phyloP scores from a whole-genome alignment of 805 yeast species.

The Cyberlindnera xylosilytica region DNA sequence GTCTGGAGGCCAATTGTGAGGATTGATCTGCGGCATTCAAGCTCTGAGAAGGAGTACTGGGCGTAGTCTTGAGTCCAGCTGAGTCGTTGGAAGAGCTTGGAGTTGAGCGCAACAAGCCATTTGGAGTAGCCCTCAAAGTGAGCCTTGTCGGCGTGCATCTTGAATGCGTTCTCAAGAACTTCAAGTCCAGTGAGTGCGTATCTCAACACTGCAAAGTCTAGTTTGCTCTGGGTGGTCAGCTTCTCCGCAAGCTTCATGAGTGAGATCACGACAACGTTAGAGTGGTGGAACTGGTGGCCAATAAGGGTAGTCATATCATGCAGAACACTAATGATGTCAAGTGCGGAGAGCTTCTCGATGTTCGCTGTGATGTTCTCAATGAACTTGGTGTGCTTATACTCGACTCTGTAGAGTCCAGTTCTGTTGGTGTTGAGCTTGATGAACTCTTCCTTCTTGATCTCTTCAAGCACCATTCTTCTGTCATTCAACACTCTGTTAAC shows the following conservation, averaged over 20 bases:
- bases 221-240: slow-evolving; percentile 6
- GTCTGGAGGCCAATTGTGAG: slow-evolving; percentile 36
- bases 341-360: slow-evolving; percentile 21
- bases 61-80: slow-evolving; percentile 42
- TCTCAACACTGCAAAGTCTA: slow-evolving; percentile 28
- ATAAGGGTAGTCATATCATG: slow-evolving; percentile 32
- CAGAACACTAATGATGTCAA: slow-evolving; percentile 32
- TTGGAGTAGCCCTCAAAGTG: slow-evolving; percentile 8
- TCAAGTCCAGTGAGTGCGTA: slow-evolving; percentile 28
- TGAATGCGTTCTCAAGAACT: slow-evolving; percentile 20
- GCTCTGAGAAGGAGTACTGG: slow-evolving; percentile 35
- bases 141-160: slow-evolving; percentile 10
- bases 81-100: slow-evolving; percentile 29
- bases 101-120: slow-evolving; percentile 18
- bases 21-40: slow-evolving; percentile 41
- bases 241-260: slow-evolving; percentile 26
- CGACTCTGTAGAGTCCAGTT: slow-evolving; percentile 46
- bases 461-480: slow-evolving; percentile 29
- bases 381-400: slow-evolving; percentile 36
- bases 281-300: slow-evolving; percentile 28
- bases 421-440: slow-evolving; percentile 42
- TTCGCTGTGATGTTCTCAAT: slow-evolving; percentile 27
- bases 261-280: slow-evolving; percentile 27
- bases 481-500: slow-evolving; percentile 43
- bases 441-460: slow-evolving; percentile 28